Conservation (phyloP, 768 basidiomycete genomes). For the Psilocybe sp. region DNA sequence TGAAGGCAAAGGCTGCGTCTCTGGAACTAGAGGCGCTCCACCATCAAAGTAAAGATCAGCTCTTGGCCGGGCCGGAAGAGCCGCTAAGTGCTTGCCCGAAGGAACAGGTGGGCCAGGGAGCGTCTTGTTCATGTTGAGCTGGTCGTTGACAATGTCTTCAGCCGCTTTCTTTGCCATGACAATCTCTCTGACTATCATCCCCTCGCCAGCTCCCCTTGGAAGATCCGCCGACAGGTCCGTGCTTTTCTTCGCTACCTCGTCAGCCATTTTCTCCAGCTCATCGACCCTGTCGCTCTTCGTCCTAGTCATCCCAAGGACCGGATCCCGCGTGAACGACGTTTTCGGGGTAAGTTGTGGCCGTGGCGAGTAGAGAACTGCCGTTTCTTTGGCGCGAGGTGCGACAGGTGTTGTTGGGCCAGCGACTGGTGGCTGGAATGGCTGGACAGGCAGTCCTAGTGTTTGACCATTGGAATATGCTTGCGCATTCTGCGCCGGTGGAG, state of each 20-base stretch:
- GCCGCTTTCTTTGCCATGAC: constrained; percentile 15
- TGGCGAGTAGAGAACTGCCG: constrained; percentile 55
- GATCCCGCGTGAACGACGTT: constrained; percentile 44
- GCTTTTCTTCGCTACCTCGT: constrained; percentile 40
- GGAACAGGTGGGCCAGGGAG: constrained; percentile 58
- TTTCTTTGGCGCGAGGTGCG: constrained; percentile 21
- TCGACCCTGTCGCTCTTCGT: constrained; percentile 61
- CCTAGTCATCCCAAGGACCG: constrained; percentile 30
- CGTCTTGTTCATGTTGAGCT: constrained; percentile 47
- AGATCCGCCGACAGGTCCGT: constrained; percentile 37
- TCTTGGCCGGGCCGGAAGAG: constrained; percentile 24
- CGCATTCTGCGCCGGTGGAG: constrained; percentile 8
- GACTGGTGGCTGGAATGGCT: constrained; percentile 13
- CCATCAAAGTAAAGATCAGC: constrained; percentile 15
- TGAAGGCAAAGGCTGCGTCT: constrained; percentile 20
- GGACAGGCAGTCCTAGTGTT: too few relatives aligned
- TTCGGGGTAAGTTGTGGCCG: constrained; percentile 70
- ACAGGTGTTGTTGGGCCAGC: constrained; percentile 17
- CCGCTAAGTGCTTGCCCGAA: constrained; percentile 36
- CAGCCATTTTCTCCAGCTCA: constrained; percentile 71
- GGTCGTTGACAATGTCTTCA: constrained; percentile 11
- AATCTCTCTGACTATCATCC: constrained; percentile 3
- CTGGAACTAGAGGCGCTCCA: constrained; percentile 7
- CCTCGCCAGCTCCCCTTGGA: constrained; percentile 20
- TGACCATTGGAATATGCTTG: too few relatives aligned